These are phyloP conservation scores for Condylostoma magnum DNA, from an alignment of 169 alveolate species.

Conservation along the genomic window DNA sequence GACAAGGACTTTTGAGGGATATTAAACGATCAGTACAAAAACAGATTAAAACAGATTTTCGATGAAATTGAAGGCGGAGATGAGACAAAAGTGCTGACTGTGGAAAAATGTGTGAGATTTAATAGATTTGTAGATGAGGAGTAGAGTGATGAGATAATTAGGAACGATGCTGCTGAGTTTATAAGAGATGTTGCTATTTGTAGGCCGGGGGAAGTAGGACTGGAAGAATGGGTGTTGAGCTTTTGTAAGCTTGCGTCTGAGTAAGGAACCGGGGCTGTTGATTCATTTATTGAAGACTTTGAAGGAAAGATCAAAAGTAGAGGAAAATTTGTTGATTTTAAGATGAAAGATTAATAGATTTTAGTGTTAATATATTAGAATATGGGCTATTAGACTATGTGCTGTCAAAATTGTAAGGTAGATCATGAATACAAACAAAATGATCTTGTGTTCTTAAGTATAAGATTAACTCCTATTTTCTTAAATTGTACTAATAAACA, in stretches of 20 bases:
- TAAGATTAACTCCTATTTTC: too few species aligned
- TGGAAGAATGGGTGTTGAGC: constrained; percentile 6
- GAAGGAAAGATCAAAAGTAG: background rate
- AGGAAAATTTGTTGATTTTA: constrained; percentile 1
- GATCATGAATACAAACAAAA: too few species aligned
- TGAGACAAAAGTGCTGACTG: background rate
- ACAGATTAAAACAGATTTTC: background rate
- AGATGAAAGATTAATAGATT: constrained; percentile 7
- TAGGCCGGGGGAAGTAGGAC: background rate
- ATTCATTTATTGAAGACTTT: constrained; percentile 5
- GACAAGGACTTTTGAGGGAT: background rate
- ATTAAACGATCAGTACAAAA: background rate
- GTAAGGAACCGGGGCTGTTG: background rate
- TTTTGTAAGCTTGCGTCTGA: background rate
- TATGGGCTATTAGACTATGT: too few species aligned
- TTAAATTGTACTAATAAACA: too few species aligned
- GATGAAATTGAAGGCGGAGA: constrained; percentile 1
- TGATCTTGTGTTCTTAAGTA: too few species aligned
- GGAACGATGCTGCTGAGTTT: constrained; percentile 4
- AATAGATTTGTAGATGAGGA: background rate
- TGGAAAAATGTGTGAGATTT: background rate
- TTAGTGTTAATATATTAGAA: too few species aligned
- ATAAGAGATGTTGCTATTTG: constrained; percentile 11
- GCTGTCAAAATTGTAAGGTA: too few species aligned
- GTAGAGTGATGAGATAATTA: background rate